phyloP scores from a whole-genome alignment of 352 stramenopile species.

The Thalassiosira hispida region DNA sequence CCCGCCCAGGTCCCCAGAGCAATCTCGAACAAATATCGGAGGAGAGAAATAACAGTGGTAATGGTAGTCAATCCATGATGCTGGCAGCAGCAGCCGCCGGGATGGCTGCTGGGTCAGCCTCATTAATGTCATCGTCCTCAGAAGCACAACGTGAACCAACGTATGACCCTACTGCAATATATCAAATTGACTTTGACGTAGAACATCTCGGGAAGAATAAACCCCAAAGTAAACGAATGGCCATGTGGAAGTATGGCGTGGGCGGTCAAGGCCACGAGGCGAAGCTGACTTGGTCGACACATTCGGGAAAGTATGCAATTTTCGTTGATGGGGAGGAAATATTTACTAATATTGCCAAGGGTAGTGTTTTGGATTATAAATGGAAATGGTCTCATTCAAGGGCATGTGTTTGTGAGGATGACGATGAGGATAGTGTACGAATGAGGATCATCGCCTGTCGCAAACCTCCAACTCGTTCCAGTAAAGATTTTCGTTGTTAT shows the following conservation, averaged over 20 bases:
- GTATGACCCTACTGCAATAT: conserved; percentile 9
- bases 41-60: background rate
- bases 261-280: conserved; percentile 26
- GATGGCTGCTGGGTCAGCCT: background rate
- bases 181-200: conserved; percentile 46
- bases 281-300: conserved; percentile 42
- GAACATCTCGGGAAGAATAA: conserved; percentile 50
- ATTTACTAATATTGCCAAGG: conserved; percentile 22
- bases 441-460: conserved; percentile 49
- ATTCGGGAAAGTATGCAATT: conserved; percentile 44
- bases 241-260: conserved; percentile 39
- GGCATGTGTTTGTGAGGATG: conserved; percentile 2
- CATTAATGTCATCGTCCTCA: background rate
- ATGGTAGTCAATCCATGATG: background rate
- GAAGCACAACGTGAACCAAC: background rate
- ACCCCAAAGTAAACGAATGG: conserved; percentile 43
- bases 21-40: conserved; percentile 13
- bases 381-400: conserved; percentile 39
- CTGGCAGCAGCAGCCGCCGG: background rate
- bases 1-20: background rate
- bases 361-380: conserved; percentile 45
- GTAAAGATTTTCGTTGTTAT: conserved; percentile 53
- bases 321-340: conserved; percentile 42
- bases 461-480: conserved; percentile 36
- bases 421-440: conserved; percentile 11